Evolutionary conservation across 208 protist species (phyloP), one percentile per base, ranked within the genome.

Genomic region (Acanthamoeba royreba): DNA sequence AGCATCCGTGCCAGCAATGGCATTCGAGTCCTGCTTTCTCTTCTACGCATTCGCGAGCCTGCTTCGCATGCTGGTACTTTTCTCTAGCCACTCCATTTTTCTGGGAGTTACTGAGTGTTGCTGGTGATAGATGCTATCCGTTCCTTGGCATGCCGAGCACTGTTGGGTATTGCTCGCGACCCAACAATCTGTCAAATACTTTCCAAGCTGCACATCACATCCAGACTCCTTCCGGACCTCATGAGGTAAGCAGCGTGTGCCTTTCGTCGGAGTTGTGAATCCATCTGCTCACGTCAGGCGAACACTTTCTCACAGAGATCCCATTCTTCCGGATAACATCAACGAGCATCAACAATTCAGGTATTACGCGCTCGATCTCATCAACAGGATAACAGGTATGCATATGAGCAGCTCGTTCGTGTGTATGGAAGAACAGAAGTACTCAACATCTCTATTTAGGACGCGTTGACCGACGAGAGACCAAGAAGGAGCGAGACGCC

Each of bases 131-230:
- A 90, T 66, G 7, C 63, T 4, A 85, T 94, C 35, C 79, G 94
- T 35, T 55, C 31, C 43, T 53, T 94, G 25, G 69, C 49, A 15
- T 95, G 94, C 33, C 31, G 49, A 7, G 91, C 77, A n/a, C 79
- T 95, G 42, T 46, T 95, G 46, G 94, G 93, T 35, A 63, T 95
- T 19, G 33, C 94, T 46, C 22, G 90, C 31, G 94, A 95, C 33
- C 38, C 94, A 0, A 90, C 88, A 9, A 95, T 95, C 5, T 94
- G 92, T 33, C 94, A 95, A 52, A 95, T 95, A n/a, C 93, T 95
- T 2, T 88, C 61, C 28, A 95, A 95, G 47, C 66, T 95, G 2
- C 85, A 95, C 31, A 72, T 92, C 87, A 85, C 72, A 3, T 31
- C 49, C 38, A 25, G 46, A 1, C 55, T 95, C 31, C 31, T 93